Evolutionary conservation across 352 stramenopile species (phyloP).

Genomic region (Detonula confervacea): DNA sequence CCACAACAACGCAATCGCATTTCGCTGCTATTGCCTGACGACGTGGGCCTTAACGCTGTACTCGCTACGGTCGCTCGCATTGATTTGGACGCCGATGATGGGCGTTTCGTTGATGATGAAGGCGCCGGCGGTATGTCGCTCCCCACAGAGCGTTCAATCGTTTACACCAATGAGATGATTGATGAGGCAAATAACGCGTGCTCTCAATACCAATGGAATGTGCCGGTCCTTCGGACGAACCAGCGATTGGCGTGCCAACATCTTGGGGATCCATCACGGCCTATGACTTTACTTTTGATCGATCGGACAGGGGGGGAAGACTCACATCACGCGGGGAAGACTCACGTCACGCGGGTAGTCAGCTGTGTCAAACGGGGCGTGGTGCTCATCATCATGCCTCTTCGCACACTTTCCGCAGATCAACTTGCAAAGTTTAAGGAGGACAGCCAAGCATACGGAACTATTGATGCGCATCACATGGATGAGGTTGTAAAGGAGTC

Average conservation of each 20-base stretch:
- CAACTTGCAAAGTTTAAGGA: background rate
- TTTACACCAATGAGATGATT: no score
- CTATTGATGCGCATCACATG: background rate
- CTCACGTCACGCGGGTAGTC: background rate
- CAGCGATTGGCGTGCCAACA: background rate
- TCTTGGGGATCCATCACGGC: background rate
- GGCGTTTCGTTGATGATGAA: no score
- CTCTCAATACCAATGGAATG: background rate
- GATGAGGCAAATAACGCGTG: background rate
- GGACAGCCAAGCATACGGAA: background rate
- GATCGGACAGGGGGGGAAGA: background rate
- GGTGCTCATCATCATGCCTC: background rate
- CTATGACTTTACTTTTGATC: background rate
- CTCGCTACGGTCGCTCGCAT: no score
- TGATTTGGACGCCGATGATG: no score
- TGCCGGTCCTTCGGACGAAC: background rate
- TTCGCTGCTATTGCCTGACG: no score
- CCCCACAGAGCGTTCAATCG: no score
- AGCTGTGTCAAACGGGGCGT: background rate
- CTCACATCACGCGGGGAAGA: no score
- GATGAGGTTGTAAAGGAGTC: background rate
- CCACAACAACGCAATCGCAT: no score
- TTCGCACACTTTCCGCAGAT: constrained; percentile 3
- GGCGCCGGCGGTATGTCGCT: no score
- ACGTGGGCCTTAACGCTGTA: no score